A percentile compares a stretch with the other conserved stretches of the same genome.
Conservation (phyloP, 2,329 filamentous ascomycete genomes). For the Cladosporium sp. region DNA sequence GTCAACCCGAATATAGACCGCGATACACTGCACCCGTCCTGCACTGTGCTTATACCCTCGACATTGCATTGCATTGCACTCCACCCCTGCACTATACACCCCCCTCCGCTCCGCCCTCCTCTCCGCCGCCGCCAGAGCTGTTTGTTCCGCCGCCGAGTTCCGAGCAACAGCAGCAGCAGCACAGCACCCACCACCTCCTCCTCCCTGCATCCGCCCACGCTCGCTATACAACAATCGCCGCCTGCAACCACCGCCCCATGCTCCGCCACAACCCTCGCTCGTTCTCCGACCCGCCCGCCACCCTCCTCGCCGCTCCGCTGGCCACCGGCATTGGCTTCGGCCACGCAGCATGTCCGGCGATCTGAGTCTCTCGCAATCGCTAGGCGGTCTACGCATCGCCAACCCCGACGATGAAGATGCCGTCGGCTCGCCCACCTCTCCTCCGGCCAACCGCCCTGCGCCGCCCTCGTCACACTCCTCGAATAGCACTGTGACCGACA, state of each 20-base stretch:
- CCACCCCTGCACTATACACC: neutral
- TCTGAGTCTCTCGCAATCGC: conserved; percentile 85
- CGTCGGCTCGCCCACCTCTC: conserved; percentile 26
- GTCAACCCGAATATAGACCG: conserved; percentile 9
- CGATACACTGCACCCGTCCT: neutral
- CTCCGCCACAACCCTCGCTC: conserved; percentile 10
- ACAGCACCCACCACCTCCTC: neutral
- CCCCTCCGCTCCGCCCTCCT: neutral
- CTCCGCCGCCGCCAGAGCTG: neutral
- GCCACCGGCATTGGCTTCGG: conserved; percentile 20
- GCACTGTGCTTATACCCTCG: neutral
- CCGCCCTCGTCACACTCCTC: conserved; percentile 40
- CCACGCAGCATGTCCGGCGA: conserved; percentile 57
- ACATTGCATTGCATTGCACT: conserved; percentile 8
- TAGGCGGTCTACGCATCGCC: conserved; percentile 93
- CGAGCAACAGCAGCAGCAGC: neutral
- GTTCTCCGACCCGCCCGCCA: conserved; percentile 13
- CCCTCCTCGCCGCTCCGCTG: conserved; percentile 7
- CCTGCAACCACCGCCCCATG: conserved; percentile 23
- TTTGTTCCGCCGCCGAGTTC: conserved; percentile 10
- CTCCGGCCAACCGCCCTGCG: conserved; percentile 26
- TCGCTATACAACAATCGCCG: conserved; percentile 24
- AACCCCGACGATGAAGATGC: conserved; percentile 79
- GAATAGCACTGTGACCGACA: conserved; percentile 43
- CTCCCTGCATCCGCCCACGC: conserved; percentile 21